phyloP scores from a whole-genome alignment of 179 eudicot genomes.

The Heliamphora pulchella region DNA sequence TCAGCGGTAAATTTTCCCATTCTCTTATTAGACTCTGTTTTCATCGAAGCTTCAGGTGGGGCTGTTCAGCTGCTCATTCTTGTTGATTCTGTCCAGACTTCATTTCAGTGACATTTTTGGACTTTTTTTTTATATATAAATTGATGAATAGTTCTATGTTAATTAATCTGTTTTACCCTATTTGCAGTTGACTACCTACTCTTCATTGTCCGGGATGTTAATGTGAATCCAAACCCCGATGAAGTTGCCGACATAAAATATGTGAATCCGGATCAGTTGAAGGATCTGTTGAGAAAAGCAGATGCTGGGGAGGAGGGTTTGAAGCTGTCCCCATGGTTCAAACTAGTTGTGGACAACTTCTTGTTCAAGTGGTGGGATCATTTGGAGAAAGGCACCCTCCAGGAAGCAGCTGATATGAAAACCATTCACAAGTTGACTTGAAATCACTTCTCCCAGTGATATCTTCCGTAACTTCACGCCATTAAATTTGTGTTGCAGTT shows the following conservation, averaged over 20 bases:
- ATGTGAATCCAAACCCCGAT: conserved; percentile 48
- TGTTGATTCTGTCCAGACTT: too few species aligned
- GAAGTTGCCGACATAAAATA: conserved; percentile 50
- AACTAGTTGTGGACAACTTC: conserved; percentile 52
- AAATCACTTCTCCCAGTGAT: not conserved
- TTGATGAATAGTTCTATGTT: too few species aligned
- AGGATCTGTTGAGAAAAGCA: conserved; percentile 45
- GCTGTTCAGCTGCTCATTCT: too few species aligned
- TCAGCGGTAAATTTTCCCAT: too few species aligned
- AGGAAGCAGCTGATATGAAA: conserved; percentile 48
- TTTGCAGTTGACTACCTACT: conserved; percentile 49
- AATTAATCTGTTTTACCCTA: too few species aligned
- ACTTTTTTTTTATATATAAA: too few species aligned
- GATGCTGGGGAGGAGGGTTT: conserved; percentile 58
- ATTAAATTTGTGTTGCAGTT: not conserved
- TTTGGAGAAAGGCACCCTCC: conserved; percentile 45
- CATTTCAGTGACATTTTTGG: too few species aligned
- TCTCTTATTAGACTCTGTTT: too few species aligned
- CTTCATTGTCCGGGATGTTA: conserved; percentile 51
- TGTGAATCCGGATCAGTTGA: conserved; percentile 44
- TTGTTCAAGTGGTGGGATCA: conserved; percentile 65
- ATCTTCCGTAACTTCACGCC: not conserved
- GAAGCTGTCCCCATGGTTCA: conserved; percentile 61
- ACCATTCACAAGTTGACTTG: conserved; percentile 47
- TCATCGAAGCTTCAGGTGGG: too few species aligned